phyloP scores from a whole-genome alignment of 1,139 yeast species.

The Suhomyces yuchorum region DNA sequence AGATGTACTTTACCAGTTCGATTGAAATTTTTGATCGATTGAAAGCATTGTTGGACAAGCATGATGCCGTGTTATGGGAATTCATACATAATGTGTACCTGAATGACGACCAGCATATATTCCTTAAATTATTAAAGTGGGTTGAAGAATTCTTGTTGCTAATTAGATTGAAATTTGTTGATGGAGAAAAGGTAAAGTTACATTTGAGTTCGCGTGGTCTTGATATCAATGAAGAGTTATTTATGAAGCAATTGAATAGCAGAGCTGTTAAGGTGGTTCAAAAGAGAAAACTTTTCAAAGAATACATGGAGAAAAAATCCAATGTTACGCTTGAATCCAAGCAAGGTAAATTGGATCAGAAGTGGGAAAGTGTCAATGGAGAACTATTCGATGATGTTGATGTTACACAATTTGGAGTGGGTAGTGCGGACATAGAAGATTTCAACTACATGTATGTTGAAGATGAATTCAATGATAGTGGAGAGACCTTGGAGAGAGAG shows the following conservation, averaged over 20 bases:
- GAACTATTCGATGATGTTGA: constrained; percentile 46
- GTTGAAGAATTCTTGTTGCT: constrained; percentile 55
- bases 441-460: constrained; percentile 40
- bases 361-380: constrained; percentile 52
- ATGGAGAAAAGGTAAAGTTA: constrained; percentile 47
- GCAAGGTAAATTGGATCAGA: constrained; percentile 41
- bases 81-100: constrained; percentile 77
- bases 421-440: constrained; percentile 59
- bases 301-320: constrained; percentile 29
- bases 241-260: constrained; percentile 34
- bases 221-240: constrained; percentile 27
- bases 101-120: constrained; percentile 71
- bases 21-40: constrained; percentile 64
- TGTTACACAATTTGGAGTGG: constrained; percentile 56
- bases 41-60: constrained; percentile 64
- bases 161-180: constrained; percentile 60
- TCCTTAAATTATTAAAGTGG: constrained; percentile 74
- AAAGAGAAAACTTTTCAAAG: constrained; percentile 39
- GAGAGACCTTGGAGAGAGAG: constrained; percentile 14
- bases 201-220: constrained; percentile 30
- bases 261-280: constrained; percentile 30
- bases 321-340: constrained; percentile 20
- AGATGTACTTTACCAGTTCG: constrained; percentile 46
- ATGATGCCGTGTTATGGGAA: constrained; percentile 67
- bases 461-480: constrained; percentile 17